phyloP scores from a whole-genome alignment of 139 green algal species.

The Picochlorum sp. region DNA sequence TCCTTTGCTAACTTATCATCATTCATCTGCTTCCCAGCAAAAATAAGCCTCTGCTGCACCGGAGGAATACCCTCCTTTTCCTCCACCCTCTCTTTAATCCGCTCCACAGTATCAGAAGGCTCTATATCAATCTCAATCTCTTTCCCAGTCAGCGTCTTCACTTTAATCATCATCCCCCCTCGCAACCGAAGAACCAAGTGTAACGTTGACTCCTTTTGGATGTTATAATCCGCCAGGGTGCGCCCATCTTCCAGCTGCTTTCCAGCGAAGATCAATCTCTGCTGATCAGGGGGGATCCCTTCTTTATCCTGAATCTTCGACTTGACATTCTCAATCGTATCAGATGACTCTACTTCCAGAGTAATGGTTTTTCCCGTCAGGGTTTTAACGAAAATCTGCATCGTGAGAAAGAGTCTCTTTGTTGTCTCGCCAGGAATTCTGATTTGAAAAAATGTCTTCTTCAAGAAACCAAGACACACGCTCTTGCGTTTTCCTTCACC shows the following conservation, averaged over 20 bases:
- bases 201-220: constrained; percentile 96
- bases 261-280: constrained; percentile 93
- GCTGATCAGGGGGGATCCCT: constrained; percentile 90
- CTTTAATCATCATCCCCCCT: constrained; percentile 80
- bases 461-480: background rate
- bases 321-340: constrained; percentile 53
- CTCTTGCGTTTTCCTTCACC: no score
- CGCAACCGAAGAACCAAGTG: constrained; percentile 84
- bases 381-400: constrained; percentile 77
- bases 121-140: constrained; percentile 99
- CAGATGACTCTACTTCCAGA: constrained; percentile 69
- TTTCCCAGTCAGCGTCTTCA: constrained; percentile 98
- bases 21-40: constrained; percentile 98
- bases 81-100: constrained; percentile 99
- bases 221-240: constrained; percentile 92
- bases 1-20: constrained; percentile 97
- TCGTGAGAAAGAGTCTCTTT: constrained; percentile 10
- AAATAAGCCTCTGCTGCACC: constrained; percentile 93
- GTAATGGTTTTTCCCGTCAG: constrained; percentile 77
- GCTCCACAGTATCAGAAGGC: constrained; percentile 89
- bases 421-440: no score
- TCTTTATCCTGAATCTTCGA: constrained; percentile 76
- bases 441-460: no score
- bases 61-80: constrained; percentile 99
- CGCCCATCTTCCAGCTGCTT: constrained; percentile 96